These are phyloP conservation scores for Sclerotinia trifoliorum DNA, from an alignment of 2,329 filamentous ascomycete species.

Conservation along the genomic window DNA sequence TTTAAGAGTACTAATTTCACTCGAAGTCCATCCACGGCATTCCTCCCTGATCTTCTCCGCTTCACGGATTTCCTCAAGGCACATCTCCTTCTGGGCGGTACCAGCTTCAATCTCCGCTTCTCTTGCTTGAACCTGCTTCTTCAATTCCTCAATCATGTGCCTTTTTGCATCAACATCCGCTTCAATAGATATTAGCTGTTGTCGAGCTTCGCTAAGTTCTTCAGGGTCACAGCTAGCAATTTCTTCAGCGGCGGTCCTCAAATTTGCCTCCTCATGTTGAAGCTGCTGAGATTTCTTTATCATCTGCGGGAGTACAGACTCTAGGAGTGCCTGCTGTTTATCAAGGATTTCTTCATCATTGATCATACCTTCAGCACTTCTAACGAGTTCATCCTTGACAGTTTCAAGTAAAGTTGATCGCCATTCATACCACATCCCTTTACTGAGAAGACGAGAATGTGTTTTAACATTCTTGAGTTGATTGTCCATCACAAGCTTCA, in stretches of 20 bases:
- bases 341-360: conserved; percentile 66
- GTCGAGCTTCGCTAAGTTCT: conserved; percentile 72
- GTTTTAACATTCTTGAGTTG: conserved; percentile 98
- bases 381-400: conserved; percentile 80
- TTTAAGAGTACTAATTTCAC: conserved; percentile 77
- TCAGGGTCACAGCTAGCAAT: conserved; percentile 77
- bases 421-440: conserved; percentile 98
- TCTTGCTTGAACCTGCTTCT: conserved; percentile 64
- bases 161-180: conserved; percentile 69
- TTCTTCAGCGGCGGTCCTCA: conserved; percentile 71
- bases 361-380: conserved; percentile 74
- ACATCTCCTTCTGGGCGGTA: conserved; percentile 66
- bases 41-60: conserved; percentile 83
- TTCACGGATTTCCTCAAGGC: conserved; percentile 71
- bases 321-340: conserved; percentile 67
- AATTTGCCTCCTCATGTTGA: conserved; percentile 59
- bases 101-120: conserved; percentile 62
- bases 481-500: conserved; percentile 86
- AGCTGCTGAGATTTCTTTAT: conserved; percentile 60
- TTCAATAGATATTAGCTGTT: conserved; percentile 63
- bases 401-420: conserved; percentile 80
- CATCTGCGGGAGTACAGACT: conserved; percentile 65
- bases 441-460: conserved; percentile 83
- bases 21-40: conserved; percentile 82
- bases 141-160: conserved; percentile 63